Base-by-base conservation (phyloP, 2,329 filamentous ascomycete genomes). In the Fusarium sp. region DNA sequence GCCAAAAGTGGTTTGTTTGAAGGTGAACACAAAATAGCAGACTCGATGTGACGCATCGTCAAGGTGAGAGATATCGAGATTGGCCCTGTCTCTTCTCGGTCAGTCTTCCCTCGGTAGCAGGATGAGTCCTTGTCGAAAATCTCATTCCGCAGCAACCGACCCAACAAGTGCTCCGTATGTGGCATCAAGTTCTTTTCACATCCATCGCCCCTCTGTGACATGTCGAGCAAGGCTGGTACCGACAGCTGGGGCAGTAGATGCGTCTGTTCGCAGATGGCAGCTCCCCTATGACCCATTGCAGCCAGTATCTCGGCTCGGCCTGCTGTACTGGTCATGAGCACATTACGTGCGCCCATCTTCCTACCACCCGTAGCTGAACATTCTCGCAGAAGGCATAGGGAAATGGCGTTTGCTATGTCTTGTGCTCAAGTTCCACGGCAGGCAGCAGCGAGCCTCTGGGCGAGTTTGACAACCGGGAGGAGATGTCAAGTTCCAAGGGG, bases 381-480 rank as follows among this genome's bases (percentile, higher is more conserved):
- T 56, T 60, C 11, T 41, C n/a, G 43, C 37, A 35, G 52, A 45
- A 16, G 32, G 34, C 32, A 39, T 45, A 43, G 32, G 30, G 64
- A 20, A 34, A 57, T 50, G 32, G 52, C 41, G 59, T 60, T 62
- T 63, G 63, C 57, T 43, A 62, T 56, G 35, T 64, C 57, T 68
- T 25, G 59, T 65, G 43, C 35, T 35, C 34, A 27, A 71, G 76
- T 78, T 59, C 59, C 65, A 78, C 73, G 54, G 52, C 66, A 75
- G 67, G 60, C 66, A 76, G 74, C 59, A 43, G 64, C 48, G 39
- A 67, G 62, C 68, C 67, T 75, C 30, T 34, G 18, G 20, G 63
- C 27, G 35, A 54, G 67, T 57, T 48, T 68, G 41, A 61, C 54
- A 66, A 66, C 27, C 45, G 23, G 57, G 56, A 37, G 56, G 67